phyloP scores from a whole-genome alignment of 306 rosid genomes.

The Adenanthera pavonina region DNA sequence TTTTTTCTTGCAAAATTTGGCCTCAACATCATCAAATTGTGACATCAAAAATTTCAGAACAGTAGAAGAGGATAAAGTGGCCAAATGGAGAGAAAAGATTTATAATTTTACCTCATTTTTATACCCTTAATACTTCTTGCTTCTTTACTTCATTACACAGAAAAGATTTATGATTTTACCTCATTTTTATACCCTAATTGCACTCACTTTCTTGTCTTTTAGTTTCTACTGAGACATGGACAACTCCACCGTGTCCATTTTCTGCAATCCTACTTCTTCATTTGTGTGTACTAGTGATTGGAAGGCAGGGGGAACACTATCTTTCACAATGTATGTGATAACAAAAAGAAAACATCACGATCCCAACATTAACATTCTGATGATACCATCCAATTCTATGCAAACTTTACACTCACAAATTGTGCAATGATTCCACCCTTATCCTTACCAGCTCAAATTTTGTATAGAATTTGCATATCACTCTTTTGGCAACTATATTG shows the following conservation, averaged over 20 bases:
- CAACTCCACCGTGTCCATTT: conserved; percentile 8
- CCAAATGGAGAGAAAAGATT: too few species aligned
- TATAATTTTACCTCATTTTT: too few species aligned
- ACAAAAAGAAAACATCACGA: not conserved
- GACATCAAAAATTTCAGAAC: too few species aligned
- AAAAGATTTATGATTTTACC: too few species aligned
- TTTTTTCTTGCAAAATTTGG: too few species aligned
- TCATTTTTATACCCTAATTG: too few species aligned
- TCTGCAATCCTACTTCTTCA: conserved; percentile 2
- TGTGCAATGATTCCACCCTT: conserved; percentile 20
- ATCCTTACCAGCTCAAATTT: conserved; percentile 11
- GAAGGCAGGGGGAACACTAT: conserved; percentile 1
- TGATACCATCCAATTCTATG: conserved; percentile 4
- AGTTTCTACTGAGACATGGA: conserved; percentile 18
- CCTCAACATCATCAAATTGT: too few species aligned
- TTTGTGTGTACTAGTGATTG: conserved; percentile 6
- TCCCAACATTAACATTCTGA: not conserved
- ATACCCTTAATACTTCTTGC: too few species aligned
- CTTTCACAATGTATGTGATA: conserved; percentile 14
- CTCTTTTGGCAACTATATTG: conserved; percentile 17
- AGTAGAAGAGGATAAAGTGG: too few species aligned
- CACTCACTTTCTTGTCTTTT: too few species aligned
- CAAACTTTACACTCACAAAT: conserved; percentile 33
- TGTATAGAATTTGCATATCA: conserved; percentile 26
- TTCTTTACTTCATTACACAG: too few species aligned